phyloP scores from a whole-genome alignment of 108 stramenopile genomes.

The Cyclotella atomus region DNA sequence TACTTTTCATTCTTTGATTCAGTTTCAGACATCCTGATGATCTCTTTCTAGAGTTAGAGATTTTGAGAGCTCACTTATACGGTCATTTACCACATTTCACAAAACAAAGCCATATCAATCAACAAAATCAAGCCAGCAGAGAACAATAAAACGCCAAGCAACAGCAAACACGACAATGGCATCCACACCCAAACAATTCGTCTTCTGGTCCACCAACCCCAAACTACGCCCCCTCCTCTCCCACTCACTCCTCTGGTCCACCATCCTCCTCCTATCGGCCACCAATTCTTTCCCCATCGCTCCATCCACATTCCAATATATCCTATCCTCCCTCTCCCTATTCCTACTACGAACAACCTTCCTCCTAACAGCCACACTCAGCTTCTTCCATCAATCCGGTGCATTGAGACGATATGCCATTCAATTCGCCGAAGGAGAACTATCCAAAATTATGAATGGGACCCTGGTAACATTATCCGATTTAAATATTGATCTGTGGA shows the following conservation, averaged over 20 bases:
- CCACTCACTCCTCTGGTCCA: constrained; percentile 29
- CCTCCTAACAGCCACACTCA: constrained; percentile 34
- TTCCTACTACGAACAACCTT: constrained; percentile 35
- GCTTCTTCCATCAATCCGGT: constrained; percentile 43
- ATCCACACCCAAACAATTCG: constrained; percentile 34
- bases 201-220: constrained; percentile 43
- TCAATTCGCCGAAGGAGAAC: constrained; percentile 42
- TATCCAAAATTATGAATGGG: constrained; percentile 43
- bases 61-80: too few relatives aligned
- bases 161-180: neutral
- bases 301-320: constrained; percentile 20
- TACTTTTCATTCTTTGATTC: too few relatives aligned
- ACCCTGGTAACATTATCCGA: constrained; percentile 45
- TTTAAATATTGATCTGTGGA: constrained; percentile 40
- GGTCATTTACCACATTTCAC: too few relatives aligned
- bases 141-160: too few relatives aligned
- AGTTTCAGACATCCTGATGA: too few relatives aligned
- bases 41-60: too few relatives aligned
- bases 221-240: constrained; percentile 31
- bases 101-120: too few relatives aligned
- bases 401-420: constrained; percentile 40
- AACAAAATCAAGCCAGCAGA: too few relatives aligned
- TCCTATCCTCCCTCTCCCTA: constrained; percentile 27
- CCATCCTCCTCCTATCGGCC: constrained; percentile 27
- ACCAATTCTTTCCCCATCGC: constrained; percentile 19